phyloP scores from a whole-genome alignment of 2,329 filamentous ascomycete species.

The Aspergillus transmontanensis region DNA sequence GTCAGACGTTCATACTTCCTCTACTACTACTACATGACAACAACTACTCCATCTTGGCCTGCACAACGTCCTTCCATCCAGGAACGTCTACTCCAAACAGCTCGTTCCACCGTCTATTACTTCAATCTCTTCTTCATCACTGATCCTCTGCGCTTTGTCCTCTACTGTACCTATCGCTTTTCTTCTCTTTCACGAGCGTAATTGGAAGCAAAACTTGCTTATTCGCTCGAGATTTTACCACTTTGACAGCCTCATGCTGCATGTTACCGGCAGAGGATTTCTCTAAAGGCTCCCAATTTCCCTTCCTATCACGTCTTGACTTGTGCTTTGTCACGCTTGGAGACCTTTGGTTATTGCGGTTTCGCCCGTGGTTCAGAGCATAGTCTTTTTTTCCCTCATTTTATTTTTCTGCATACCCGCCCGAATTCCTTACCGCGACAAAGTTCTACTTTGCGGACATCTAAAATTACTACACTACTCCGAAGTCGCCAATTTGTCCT shows the following conservation, averaged over 20 bases:
- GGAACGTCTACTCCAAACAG: conserved; percentile 8
- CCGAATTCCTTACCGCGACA: conserved; percentile 5
- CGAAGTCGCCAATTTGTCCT: neutral
- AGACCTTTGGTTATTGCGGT: neutral
- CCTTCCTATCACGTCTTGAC: neutral
- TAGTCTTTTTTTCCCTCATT: conserved; percentile 3
- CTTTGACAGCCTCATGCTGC: neutral
- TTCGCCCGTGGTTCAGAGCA: conserved; percentile 13
- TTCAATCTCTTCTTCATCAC: conserved; percentile 2
- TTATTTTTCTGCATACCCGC: conserved; percentile 3
- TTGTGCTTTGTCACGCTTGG: neutral
- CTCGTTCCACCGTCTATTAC: neutral
- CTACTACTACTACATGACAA: conserved; percentile 14
- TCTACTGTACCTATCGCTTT: neutral
- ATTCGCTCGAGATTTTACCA: conserved; percentile 1
- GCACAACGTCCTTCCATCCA: too few relatives aligned
- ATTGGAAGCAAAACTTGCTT: neutral
- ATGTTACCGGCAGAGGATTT: neutral
- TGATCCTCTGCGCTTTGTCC: neutral
- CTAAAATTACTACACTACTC: neutral
- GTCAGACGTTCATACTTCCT: conserved; percentile 17
- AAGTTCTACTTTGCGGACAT: conserved; percentile 1
- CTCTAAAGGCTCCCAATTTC: conserved; percentile 12
- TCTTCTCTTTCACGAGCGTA: neutral
- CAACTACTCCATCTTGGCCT: conserved; percentile 6